phyloP scores from a whole-genome alignment of 2,329 filamentous ascomycete genomes.

The Cordyceps cateniannulata region DNA sequence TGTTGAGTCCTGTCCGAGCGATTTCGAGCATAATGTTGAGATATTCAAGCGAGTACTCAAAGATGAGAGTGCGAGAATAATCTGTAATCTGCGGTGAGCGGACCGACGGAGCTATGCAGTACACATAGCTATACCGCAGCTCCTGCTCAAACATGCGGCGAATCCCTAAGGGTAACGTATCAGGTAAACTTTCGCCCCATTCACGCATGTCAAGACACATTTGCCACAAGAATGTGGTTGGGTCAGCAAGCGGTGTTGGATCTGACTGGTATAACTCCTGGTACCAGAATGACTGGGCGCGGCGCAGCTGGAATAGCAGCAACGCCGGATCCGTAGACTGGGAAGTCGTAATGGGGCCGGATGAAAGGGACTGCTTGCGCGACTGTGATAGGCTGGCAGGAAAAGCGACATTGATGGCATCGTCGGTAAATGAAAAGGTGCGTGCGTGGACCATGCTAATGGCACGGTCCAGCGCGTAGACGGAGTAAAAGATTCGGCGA shows the following conservation, averaged over 20 bases:
- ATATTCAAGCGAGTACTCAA: slow-evolving; percentile 81
- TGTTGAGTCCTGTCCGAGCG: slow-evolving; percentile 50
- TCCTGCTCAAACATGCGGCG: slow-evolving; percentile 80
- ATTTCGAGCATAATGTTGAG: slow-evolving; percentile 67
- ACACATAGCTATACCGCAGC: slow-evolving; percentile 82
- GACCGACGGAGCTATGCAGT: slow-evolving; percentile 76
- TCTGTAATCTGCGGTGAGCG: slow-evolving; percentile 66
- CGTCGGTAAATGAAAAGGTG: slow-evolving; percentile 90
- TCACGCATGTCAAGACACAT: slow-evolving; percentile 69
- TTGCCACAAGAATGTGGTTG: slow-evolving; percentile 67
- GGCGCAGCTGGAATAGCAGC: slow-evolving; percentile 75
- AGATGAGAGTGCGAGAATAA: slow-evolving; percentile 74
- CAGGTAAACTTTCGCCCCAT: slow-evolving; percentile 75
- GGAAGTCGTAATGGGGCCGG: slow-evolving; percentile 36
- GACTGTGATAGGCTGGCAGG: slow-evolving; percentile 44
- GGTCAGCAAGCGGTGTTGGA: slow-evolving; percentile 58
- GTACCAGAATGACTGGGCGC: slow-evolving; percentile 83
- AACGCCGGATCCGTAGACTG: slow-evolving; percentile 62
- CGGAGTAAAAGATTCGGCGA: slow-evolving; percentile 80
- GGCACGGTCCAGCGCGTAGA: slow-evolving; percentile 81
- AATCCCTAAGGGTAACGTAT: slow-evolving; percentile 56
- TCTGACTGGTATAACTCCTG: slow-evolving; percentile 80
- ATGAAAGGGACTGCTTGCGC: slow-evolving; percentile 35
- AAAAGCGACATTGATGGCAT: slow-evolving; percentile 74
- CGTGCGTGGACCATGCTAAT: slow-evolving; percentile 84